phyloP scores from a whole-genome alignment of 148 eudicot genomes.

The Oxyria digyna region DNA sequence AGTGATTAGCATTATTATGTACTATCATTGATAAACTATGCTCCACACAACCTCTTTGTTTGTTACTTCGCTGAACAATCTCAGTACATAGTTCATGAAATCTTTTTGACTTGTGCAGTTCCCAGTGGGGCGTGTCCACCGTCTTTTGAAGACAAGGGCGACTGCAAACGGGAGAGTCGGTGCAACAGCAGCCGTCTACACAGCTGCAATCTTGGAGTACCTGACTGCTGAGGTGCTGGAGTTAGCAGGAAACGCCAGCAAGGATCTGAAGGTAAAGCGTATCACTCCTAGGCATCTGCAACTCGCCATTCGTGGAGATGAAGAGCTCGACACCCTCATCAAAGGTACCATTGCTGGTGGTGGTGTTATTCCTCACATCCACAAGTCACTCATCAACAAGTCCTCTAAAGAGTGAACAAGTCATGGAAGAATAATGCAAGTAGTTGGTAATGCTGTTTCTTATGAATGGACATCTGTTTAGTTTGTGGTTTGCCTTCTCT shows the following conservation, averaged over 20 bases:
- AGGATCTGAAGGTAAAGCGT: slow-evolving; percentile 87
- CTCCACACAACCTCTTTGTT: neutral
- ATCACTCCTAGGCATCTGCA: slow-evolving; percentile 88
- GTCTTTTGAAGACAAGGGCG: slow-evolving; percentile 66
- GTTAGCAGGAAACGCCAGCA: slow-evolving; percentile 91
- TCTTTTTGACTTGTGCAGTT: slow-evolving; percentile 24
- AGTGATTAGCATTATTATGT: neutral
- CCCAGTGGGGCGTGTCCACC: slow-evolving; percentile 84
- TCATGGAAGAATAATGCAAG: no score
- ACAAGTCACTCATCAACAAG: slow-evolving; percentile 11
- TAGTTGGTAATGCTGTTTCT: slow-evolving; percentile 7
- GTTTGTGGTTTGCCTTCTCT: neutral
- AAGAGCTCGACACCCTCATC: slow-evolving; percentile 90
- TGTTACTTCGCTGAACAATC: neutral
- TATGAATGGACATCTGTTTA: neutral
- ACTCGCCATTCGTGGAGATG: slow-evolving; percentile 87
- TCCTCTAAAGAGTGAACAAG: slow-evolving; percentile 8
- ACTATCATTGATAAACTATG: neutral
- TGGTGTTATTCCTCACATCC: slow-evolving; percentile 87
- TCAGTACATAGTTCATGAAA: no score
- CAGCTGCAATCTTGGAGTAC: slow-evolving; percentile 87
- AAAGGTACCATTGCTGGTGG: slow-evolving; percentile 96
- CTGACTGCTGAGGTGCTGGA: slow-evolving; percentile 88
- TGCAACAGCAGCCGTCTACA: slow-evolving; percentile 84
- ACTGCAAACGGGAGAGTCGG: slow-evolving; percentile 82